These are phyloP conservation scores for Hyphodiscus hymeniophilus DNA, from an alignment of 495 filamentous ascomycete species.

Conservation along the genomic window DNA sequence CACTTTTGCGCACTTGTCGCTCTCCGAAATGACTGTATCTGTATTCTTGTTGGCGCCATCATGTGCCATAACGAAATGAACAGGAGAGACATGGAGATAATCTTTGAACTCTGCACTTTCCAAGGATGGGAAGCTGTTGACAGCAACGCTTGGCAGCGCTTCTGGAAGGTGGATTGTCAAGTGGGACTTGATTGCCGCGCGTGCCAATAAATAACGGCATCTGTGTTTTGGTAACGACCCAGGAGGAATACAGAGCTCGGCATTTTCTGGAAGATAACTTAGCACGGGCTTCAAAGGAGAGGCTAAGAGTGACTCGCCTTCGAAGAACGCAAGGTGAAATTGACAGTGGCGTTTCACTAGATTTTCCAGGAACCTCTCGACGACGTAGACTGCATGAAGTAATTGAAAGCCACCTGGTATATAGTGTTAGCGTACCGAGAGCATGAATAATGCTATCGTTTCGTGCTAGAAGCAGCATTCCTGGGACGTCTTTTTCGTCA, in stretches of 20 bases:
- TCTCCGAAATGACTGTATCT: background rate
- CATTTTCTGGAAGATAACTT: constrained; percentile 25
- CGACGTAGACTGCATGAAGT: constrained; percentile 59
- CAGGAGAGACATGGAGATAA: constrained; percentile 41
- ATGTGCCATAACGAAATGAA: constrained; percentile 65
- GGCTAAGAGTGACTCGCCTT: constrained; percentile 23
- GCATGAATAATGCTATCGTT: too few species aligned
- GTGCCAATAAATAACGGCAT: constrained; percentile 51
- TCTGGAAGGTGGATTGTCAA: constrained; percentile 27
- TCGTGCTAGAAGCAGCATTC: too few species aligned
- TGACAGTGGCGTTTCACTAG: constrained; percentile 54
- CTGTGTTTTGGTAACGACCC: constrained; percentile 9
- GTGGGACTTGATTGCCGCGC: constrained; percentile 56
- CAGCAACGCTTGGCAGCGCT: constrained; percentile 13
- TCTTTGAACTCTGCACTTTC: constrained; percentile 36
- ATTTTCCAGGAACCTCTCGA: constrained; percentile 54
- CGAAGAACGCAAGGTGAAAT: constrained; percentile 64
- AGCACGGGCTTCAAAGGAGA: background rate
- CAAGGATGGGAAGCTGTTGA: constrained; percentile 39
- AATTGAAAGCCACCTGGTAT: constrained; percentile 59
- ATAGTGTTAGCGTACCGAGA: too few species aligned
- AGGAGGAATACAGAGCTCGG: constrained; percentile 36
- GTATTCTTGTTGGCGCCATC: constrained; percentile 35
- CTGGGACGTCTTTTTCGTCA: too few species aligned
- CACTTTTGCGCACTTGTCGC: constrained; percentile 20